Conservation (phyloP, 2,329 filamentous ascomycete genomes). For the Botrytis squamosa region DNA sequence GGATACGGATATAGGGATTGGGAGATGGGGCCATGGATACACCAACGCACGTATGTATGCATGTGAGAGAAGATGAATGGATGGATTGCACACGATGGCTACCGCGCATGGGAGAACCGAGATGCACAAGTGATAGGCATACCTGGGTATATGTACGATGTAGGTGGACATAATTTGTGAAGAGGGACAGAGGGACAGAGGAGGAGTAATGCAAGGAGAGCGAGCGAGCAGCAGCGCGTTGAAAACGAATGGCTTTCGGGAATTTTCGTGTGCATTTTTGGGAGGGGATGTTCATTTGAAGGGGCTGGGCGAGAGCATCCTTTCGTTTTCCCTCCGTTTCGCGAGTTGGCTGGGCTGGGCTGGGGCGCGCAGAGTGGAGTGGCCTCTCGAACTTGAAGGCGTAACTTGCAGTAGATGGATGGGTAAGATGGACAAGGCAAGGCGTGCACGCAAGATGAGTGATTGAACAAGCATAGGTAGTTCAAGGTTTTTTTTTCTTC, state of each 20-base stretch:
- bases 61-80: not conserved
- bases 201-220: not conserved
- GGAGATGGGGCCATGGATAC: not conserved
- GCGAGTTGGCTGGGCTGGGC: constrained; percentile 7
- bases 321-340: not conserved
- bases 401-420: not conserved
- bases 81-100: not conserved
- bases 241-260: not conserved
- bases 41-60: not conserved
- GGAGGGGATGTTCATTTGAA: not conserved
- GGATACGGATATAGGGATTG: not conserved
- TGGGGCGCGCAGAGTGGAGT: not conserved
- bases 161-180: not conserved
- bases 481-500: not conserved
- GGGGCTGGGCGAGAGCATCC: not conserved
- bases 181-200: not conserved
- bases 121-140: not conserved
- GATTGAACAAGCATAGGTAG: not conserved
- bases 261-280: not conserved
- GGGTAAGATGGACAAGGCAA: not conserved
- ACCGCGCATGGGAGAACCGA: not conserved
- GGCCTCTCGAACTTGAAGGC: too few species aligned
- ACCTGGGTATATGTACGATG: not conserved
- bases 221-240: not conserved
- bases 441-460: not conserved